phyloP scores from a whole-genome alignment of 208 protist species.

The Acanthamoeba lenticulata region DNA sequence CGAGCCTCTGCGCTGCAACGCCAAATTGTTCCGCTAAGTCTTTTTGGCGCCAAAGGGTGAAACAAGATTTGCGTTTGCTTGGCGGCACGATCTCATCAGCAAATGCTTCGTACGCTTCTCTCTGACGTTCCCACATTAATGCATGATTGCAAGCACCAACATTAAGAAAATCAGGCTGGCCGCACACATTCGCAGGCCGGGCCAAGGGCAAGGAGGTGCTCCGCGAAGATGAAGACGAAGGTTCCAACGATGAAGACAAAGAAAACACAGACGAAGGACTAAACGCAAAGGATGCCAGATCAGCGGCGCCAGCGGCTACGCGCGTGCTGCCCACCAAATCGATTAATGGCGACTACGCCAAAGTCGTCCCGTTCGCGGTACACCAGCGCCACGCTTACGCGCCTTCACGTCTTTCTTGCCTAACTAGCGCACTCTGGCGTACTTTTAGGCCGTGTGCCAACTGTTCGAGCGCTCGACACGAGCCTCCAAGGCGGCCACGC shows the following conservation, averaged over 20 bases:
- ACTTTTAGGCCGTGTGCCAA: constrained; percentile 68
- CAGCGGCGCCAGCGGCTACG: too few species aligned
- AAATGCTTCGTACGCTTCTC: too few species aligned
- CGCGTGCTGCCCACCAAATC: background rate
- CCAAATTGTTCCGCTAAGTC: too few species aligned
- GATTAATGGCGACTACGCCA: constrained; percentile 6
- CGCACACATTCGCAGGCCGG: background rate
- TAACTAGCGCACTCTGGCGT: too few species aligned
- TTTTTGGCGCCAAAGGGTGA: too few species aligned
- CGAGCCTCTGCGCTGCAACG: too few species aligned
- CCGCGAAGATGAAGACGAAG: background rate
- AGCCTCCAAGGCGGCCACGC: constrained; percentile 53
- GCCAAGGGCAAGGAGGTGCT: constrained; percentile 6
- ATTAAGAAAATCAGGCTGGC: too few species aligned
- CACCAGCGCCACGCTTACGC: too few species aligned
- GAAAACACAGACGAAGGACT: background rate
- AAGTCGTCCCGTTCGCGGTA: constrained; percentile 33
- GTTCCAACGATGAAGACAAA: background rate
- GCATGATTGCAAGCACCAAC: too few species aligned
- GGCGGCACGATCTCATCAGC: too few species aligned
- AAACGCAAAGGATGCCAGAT: background rate
- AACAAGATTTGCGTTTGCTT: too few species aligned
- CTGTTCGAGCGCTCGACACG: constrained; percentile 70
- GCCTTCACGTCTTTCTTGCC: background rate
- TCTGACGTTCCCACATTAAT: too few species aligned